These are phyloP conservation scores for Atkinsonella hypoxylon DNA, from an alignment of 2,329 filamentous ascomycete genomes.

Conservation along the genomic window DNA sequence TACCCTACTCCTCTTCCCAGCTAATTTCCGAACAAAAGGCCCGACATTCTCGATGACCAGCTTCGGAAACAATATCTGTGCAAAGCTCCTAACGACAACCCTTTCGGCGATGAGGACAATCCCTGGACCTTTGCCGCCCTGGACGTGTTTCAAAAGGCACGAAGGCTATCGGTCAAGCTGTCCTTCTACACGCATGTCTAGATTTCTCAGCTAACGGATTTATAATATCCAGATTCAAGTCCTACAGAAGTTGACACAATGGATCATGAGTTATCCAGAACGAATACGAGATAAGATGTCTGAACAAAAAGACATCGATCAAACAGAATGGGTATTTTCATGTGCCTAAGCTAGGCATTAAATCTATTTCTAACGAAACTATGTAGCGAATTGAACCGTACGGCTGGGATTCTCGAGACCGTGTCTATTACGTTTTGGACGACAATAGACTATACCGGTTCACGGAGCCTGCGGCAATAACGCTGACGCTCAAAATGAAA, in stretches of 20 bases:
- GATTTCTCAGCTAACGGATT: background rate
- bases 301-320: slow-evolving; percentile 68
- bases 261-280: slow-evolving; percentile 80
- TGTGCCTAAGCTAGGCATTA: background rate
- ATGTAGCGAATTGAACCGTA: slow-evolving; percentile 62
- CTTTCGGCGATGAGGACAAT: slow-evolving; percentile 67
- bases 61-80: slow-evolving; percentile 75
- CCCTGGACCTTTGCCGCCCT: slow-evolving; percentile 69
- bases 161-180: slow-evolving; percentile 3
- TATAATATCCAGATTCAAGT: slow-evolving; percentile 46
- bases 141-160: slow-evolving; percentile 67
- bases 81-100: slow-evolving; percentile 71
- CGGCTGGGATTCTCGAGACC: slow-evolving; percentile 81
- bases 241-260: slow-evolving; percentile 78
- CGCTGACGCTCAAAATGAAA: slow-evolving; percentile 53
- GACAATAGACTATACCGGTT: slow-evolving; percentile 87
- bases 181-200: background rate
- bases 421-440: slow-evolving; percentile 81
- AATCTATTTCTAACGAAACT: slow-evolving; percentile 9
- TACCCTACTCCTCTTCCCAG: slow-evolving; percentile 6
- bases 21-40: slow-evolving; percentile 35
- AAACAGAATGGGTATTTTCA: slow-evolving; percentile 62
- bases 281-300: slow-evolving; percentile 77
- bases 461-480: slow-evolving; percentile 56
- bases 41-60: slow-evolving; percentile 86